Base-by-base conservation (phyloP, 306 rosid species). In the Medicago arabica region DNA sequence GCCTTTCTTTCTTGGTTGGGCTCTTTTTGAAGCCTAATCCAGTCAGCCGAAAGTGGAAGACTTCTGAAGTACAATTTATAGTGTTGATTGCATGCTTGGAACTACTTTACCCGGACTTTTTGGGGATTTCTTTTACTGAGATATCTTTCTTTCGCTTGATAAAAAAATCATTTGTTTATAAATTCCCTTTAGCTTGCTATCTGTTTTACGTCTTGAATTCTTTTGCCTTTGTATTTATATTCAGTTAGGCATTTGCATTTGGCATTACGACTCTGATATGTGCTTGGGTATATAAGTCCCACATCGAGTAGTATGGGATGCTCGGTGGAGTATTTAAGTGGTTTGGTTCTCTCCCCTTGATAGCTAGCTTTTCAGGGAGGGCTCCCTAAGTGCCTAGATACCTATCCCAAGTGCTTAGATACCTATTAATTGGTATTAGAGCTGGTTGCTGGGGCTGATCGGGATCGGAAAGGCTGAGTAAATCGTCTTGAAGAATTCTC, bases 201-300 rank as follows among this genome's bases (percentile, higher is more conserved):
- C 39, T 78, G 40, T 60, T 69, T 73, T 65, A 40, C 18, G 34
- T 51, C 59, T 16, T 62, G 39, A 34, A 0, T 49, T 40, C 38
- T 25, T 71, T 39, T 17, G 11, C 73, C 12, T 19, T n/a, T 41
- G 25, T 63, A 39, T 38, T 51, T 72, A 67, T 19, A 49, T 51
- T 31, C 60, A 65, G 23, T 72, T 49, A 7, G 47, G 47, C n/a
- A 25, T 64, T 58, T 63, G 74, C 62, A 36, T 38, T 59, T 67
- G 65, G 71, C 58, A 57, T 71, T 74, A 19, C 43, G 0, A 36
- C 11, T 50, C 19, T n/a, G 21, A 50, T 50, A 50, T 9, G 57
- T 50, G 14, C 54, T 49, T 49, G 54, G 54, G 8, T 49, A 49
- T 14, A 2, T 0, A 14, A 49, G 18, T 15, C 17, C 54, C 54